Percentiles rank a stretch among this genome's conserved stretches.
These are phyloP conservation scores for Eucalyptus urophylla DNA, from an alignment of 345 rosid genomes.

Conservation along the genomic window DNA sequence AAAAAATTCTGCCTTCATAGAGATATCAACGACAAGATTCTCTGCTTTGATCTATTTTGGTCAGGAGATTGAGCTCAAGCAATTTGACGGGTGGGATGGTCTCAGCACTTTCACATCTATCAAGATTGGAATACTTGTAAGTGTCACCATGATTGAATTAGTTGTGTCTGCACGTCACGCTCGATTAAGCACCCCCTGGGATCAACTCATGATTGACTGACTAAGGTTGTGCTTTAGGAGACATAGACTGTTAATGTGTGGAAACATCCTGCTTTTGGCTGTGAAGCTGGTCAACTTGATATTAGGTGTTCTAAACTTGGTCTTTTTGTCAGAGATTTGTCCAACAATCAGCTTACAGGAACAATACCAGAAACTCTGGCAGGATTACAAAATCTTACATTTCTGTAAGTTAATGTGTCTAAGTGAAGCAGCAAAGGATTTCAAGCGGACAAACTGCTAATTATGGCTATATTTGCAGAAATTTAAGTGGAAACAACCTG, in stretches of 20 bases:
- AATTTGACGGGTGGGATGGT: background rate
- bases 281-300: background rate
- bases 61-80: background rate
- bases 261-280: background rate
- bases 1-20: background rate
- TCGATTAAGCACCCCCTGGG: background rate
- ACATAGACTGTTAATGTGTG: background rate
- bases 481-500: background rate
- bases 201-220: background rate
- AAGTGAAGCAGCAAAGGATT: background rate
- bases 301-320: background rate
- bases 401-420: constrained; percentile 22
- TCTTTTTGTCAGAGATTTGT: constrained; percentile 30
- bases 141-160: background rate
- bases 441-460: background rate
- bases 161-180: background rate
- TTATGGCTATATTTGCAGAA: background rate
- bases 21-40: background rate
- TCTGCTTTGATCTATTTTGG: background rate
- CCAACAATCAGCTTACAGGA: constrained; percentile 37
- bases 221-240: background rate
- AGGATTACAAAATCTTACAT: constrained; percentile 4
- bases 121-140: background rate
- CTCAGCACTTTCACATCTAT: background rate
- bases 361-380: constrained; percentile 19